These are phyloP conservation scores for Bruguiera gymnorhiza DNA, from an alignment of 345 rosid species.

Conservation along the genomic window DNA sequence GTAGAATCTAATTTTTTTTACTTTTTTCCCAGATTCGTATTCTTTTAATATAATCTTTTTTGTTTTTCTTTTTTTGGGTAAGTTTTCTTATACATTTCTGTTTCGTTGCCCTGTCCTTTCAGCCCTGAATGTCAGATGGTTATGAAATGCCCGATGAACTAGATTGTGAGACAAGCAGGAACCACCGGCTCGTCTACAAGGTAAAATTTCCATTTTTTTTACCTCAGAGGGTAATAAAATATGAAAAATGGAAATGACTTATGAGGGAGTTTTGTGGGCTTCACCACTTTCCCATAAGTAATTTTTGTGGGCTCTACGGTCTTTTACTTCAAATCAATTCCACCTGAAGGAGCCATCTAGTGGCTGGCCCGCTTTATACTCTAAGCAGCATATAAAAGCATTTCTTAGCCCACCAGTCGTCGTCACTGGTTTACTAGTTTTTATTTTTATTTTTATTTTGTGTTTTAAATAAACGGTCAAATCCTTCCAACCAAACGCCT, in stretches of 20 bases:
- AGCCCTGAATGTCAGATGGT: slow-evolving; percentile 91
- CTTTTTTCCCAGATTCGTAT: neutral
- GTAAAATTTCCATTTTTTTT: slow-evolving; percentile 26
- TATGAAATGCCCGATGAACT: slow-evolving; percentile 84
- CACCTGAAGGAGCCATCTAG: too few relatives aligned
- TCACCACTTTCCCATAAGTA: slow-evolving; percentile 1
- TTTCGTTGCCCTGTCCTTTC: slow-evolving; percentile 26
- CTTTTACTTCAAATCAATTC: too few relatives aligned
- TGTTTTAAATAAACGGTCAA: too few relatives aligned
- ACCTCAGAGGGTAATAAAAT: too few relatives aligned
- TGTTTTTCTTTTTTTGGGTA: neutral
- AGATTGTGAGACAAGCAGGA: slow-evolving; percentile 91
- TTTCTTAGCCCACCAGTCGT: too few relatives aligned
- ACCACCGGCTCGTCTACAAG: slow-evolving; percentile 94
- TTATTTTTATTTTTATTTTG: too few relatives aligned
- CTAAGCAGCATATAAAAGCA: too few relatives aligned
- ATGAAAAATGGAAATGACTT: too few relatives aligned
- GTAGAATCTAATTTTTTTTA: neutral
- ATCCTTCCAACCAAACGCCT: too few relatives aligned
- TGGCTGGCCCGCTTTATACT: too few relatives aligned
- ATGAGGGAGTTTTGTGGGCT: slow-evolving; percentile 57
- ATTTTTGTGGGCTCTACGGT: too few relatives aligned
- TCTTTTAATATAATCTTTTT: slow-evolving; percentile 1
- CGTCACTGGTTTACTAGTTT: too few relatives aligned
- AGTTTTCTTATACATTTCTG: slow-evolving; percentile 8